phyloP scores from a whole-genome alignment of 1,284 basidiomycete species.

The Fomitopsis pinicola region DNA sequence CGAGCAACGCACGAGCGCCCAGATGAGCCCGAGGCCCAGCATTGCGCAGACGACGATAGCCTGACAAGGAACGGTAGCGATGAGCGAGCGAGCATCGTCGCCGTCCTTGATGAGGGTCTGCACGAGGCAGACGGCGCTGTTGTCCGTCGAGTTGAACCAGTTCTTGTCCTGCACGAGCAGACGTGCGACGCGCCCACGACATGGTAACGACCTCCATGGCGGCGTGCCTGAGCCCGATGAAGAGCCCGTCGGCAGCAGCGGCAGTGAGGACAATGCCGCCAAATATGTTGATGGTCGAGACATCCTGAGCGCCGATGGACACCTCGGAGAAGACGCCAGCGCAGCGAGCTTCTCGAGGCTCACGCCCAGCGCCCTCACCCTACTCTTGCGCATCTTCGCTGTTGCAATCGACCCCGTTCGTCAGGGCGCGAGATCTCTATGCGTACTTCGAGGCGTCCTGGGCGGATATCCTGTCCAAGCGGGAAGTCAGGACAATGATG shows the following conservation, averaged over 20 bases:
- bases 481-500: no score
- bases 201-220: conserved; percentile 74
- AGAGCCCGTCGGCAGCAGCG: conserved; percentile 71
- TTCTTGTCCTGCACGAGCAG: conserved; percentile 82
- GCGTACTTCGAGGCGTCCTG: no score
- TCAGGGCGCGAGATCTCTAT: no score
- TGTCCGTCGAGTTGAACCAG: conserved; percentile 79
- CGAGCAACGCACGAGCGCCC: conserved; percentile 90
- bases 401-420: no score
- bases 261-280: conserved; percentile 69
- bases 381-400: no score
- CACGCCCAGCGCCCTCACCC: no score
- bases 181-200: conserved; percentile 72
- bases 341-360: no score
- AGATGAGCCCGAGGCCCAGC: conserved; percentile 79
- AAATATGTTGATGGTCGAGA: no score
- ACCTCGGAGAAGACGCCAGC: no score
- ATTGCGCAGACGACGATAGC: conserved; percentile 73
- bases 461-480: no score
- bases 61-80: conserved; percentile 76
- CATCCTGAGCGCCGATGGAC: no score
- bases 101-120: conserved; percentile 87
- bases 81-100: conserved; percentile 81
- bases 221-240: conserved; percentile 72
- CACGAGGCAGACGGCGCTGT: conserved; percentile 65